These are phyloP conservation scores for Besnoitia besnoiti DNA, from an alignment of 169 alveolate genomes.

Conservation along the genomic window DNA sequence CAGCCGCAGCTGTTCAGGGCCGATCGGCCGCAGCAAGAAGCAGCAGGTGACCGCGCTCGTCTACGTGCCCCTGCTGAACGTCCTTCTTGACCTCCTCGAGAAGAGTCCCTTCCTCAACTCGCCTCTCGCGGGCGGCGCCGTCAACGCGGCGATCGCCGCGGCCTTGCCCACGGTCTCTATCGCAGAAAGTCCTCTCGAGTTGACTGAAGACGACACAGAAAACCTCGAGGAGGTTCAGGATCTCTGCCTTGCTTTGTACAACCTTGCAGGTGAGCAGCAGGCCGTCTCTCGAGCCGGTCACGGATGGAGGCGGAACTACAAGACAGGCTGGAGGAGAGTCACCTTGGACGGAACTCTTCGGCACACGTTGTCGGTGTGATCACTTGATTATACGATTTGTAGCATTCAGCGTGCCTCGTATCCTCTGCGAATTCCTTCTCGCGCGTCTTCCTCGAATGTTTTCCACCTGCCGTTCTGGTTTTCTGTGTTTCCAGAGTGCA, in stretches of 20 bases:
- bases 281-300: no score
- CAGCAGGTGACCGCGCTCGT: not conserved
- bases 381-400: no score
- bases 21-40: conserved; percentile 1
- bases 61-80: conserved; percentile 50
- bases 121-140: not conserved
- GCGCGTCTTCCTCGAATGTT: no score
- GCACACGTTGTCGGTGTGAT: no score
- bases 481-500: no score
- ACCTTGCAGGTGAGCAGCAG: conserved; percentile 10
- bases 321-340: no score
- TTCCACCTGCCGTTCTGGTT: no score
- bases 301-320: not conserved
- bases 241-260: not conserved
- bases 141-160: not conserved
- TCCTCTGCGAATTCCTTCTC: no score
- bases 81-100: conserved; percentile 48
- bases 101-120: conserved; percentile 12
- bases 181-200: not conserved
- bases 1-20: conserved; percentile 26
- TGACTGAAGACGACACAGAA: not conserved
- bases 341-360: no score
- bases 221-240: conserved; percentile 10
- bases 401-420: no score
- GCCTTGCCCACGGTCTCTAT: not conserved